Base-by-base conservation (phyloP, 2,329 filamentous ascomycete species). In the Hymenoscyphus linearis region DNA sequence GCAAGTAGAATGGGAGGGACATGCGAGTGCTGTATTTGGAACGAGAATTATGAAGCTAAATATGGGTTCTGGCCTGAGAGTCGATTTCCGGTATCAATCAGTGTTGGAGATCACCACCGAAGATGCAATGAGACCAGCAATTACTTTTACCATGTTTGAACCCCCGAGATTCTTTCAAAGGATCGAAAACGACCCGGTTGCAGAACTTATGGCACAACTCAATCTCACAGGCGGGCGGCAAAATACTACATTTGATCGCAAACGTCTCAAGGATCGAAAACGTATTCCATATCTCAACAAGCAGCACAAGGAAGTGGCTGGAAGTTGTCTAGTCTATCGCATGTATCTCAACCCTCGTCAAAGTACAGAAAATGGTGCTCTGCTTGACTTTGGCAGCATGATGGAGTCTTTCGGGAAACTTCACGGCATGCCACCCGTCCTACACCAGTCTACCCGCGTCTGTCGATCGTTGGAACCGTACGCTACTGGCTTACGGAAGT, bases 71-170 rank as follows among this genome's bases (percentile, higher is more conserved):
- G 63, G 64, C 0, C 62, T 75, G 3, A 68, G 75, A 26, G 72
- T 85, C 36, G 78, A 83, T 55, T 78, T 86, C 14, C 74, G 79
- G 0, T 79, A 81, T 40, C 61, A 55, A 47, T 64, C 57, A 25
- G 66, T 62, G 27, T 47, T 60, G 37, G 58, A 40, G 25, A 75
- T 76, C 22, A 80, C 75, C 1, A 78, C 84, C 35, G 64, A 79
- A 31, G 78, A 71, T 70, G 71, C 35, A 36, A 68, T 22, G 56
- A 75, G 64, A 59, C 73, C 63, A 2, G 73, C 75, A 0, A 68
- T 85, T 16, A 80, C 79, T 0, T 66, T 87, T 2, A 80, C 83
- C 0, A 77, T 87, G 9, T 74, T 69, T 22, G 77, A 80, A 34
- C 76, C 82, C 1, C 83, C 83, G 0, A 75, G 76, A 1, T 79